Evolutionary conservation across 2,329 filamentous ascomycete species (phyloP), one percentile per base, ranked within the genome.

Genomic region (Aspergillus hiratsukae): DNA sequence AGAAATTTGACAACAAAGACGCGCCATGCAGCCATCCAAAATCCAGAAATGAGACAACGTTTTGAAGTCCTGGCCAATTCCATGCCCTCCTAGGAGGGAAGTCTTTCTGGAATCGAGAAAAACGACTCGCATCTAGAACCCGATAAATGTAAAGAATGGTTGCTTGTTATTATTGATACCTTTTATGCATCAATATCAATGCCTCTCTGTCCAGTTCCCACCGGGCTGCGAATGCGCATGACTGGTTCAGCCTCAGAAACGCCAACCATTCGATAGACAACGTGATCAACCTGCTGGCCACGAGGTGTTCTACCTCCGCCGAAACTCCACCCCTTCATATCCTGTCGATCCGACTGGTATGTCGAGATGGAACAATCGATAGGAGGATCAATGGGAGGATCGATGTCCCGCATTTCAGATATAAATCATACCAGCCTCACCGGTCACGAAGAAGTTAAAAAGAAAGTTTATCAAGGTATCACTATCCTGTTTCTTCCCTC

Each of bases 181-280:
- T 3, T 23, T 11, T 7, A 17, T 7, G 19, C n/a, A 46, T 46
- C n/a, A 23, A 25, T 25, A 46, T 23, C 3, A 5, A 46, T 49
- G 43, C 28, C 45, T 46, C 45, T 48, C 35, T 55, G 52, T 55
- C 41, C 31, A 45, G 57, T 56, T 46, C 48, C 37, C 11, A n/a
- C 51, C 48, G 43, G 49, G 29, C 31, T 49, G 59, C 52, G 58
- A 58, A 45, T 46, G 53, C 60, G 48, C 56, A 57, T 59, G 53
- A 60, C 52, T 48, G 41, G 53, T 19, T 51, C 54, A 55, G 27
- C 46, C 54, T 55, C 41, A 17, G 51, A 45, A 53, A 55, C 56
- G 49, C 60, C 60, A 64, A 64, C 62, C 59, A 61, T 53, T 59
- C 50, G 27, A 40, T 59, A 51, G 29, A 25, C 55, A 62, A 61